Conservation (phyloP, 2,329 filamentous ascomycete genomes). For the Nothophaeocryptopus gaeumannii region DNA sequence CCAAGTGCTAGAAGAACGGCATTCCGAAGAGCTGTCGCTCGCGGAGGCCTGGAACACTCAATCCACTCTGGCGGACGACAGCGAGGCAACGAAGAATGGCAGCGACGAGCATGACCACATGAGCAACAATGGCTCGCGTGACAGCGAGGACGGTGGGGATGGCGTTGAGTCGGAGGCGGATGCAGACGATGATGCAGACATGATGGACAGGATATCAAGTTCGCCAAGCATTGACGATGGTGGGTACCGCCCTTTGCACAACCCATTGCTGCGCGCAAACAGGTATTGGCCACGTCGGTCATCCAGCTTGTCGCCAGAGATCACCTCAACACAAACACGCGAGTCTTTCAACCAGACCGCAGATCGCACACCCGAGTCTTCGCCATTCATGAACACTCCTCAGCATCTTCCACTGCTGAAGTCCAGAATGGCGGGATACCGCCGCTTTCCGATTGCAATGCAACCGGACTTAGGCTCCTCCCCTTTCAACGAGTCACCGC, state of each 20-base stretch:
- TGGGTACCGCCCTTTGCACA: constrained; percentile 58
- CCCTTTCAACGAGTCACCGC: constrained; percentile 17
- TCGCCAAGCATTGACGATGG: constrained; percentile 99
- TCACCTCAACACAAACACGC: constrained; percentile 27
- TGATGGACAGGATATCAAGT: constrained; percentile 98
- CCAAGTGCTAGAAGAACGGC: constrained; percentile 71
- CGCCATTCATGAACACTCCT: constrained; percentile 44
- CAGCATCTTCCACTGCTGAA: constrained; percentile 36
- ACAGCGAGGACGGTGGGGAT: constrained; percentile 34
- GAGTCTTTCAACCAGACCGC: constrained; percentile 37
- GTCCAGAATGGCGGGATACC: constrained; percentile 19
- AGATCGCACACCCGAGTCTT: constrained; percentile 36
- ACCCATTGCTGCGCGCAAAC: constrained; percentile 14
- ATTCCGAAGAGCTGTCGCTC: constrained; percentile 67
- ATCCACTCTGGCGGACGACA: constrained; percentile 36
- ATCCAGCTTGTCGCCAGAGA: constrained; percentile 42
- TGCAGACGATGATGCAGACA: constrained; percentile 67
- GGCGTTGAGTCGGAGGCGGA: constrained; percentile 36
- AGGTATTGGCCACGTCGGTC: constrained; percentile 41
- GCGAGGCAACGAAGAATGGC: constrained; percentile 51
- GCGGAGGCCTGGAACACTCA: constrained; percentile 53
- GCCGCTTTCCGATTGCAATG: constrained; percentile 22
- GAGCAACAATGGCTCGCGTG: constrained; percentile 24
- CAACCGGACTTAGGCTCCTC: constrained; percentile 18
- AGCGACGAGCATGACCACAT: constrained; percentile 53